phyloP scores from a whole-genome alignment of 306 rosid species.

The Bauhinia variegata region DNA sequence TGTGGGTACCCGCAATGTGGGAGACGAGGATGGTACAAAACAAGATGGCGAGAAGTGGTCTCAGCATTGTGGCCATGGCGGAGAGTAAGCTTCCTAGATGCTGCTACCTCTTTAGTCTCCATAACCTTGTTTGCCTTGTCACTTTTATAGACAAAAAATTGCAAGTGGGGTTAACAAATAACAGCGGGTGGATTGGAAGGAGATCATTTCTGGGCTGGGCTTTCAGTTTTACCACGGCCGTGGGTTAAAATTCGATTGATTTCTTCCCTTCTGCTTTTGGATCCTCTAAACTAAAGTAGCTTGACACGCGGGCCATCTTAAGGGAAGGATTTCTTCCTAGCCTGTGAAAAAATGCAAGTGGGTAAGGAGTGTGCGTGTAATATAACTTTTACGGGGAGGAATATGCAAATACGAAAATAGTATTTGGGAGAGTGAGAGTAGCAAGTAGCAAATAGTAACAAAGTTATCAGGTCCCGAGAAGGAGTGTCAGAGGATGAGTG shows the following conservation, averaged over 20 bases:
- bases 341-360: too few relatives aligned
- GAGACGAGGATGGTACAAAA: conserved; percentile 40
- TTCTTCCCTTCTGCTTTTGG: too few relatives aligned
- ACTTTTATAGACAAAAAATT: conserved; percentile 36
- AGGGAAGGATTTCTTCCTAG: not conserved
- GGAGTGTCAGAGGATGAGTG: conserved; percentile 40
- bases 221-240: too few relatives aligned
- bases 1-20: conserved; percentile 47
- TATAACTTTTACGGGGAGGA: not conserved
- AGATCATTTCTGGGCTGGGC: too few relatives aligned
- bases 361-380: too few relatives aligned
- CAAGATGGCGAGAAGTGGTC: conserved; percentile 36
- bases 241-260: too few relatives aligned
- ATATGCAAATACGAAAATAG: not conserved
- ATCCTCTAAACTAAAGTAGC: not conserved
- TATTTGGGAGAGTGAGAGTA: not conserved
- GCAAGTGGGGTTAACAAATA: not conserved
- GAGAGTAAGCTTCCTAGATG: not conserved
- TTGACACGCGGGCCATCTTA: conserved; percentile 25
- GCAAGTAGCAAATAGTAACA: not conserved
- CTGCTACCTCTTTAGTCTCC: not conserved
- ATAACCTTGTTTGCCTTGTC: not conserved
- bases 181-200: too few relatives aligned
- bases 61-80: conserved; percentile 40
- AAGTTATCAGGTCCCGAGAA: conserved; percentile 37